Evolutionary conservation across 345 rosid genomes (phyloP).

Genomic region (Mangifera indica): DNA sequence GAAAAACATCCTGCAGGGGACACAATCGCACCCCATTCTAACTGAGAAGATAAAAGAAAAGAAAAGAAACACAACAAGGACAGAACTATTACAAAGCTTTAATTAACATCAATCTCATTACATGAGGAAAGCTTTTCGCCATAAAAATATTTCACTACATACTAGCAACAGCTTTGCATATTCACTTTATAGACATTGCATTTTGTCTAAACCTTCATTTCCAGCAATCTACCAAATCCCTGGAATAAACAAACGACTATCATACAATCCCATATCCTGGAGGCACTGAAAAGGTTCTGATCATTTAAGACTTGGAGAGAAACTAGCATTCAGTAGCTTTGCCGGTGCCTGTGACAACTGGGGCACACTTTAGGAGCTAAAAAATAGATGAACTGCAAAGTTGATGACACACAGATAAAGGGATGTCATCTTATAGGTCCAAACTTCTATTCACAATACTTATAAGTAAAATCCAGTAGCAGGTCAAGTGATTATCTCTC

Average conservation of each 20-base stretch:
- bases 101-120: slow-evolving; percentile 15
- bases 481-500: slow-evolving; percentile 68
- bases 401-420: neutral
- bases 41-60: neutral
- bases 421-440: slow-evolving; percentile 18
- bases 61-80: neutral
- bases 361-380: slow-evolving; percentile 10
- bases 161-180: slow-evolving; percentile 17
- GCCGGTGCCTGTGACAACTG: slow-evolving; percentile 7
- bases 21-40: too few species aligned
- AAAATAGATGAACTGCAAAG: slow-evolving; percentile 23
- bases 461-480: slow-evolving; percentile 9
- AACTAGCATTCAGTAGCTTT: neutral
- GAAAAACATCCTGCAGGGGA: too few species aligned
- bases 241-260: neutral
- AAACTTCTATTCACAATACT: slow-evolving; percentile 18
- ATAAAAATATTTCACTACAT: slow-evolving; percentile 11
- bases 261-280: slow-evolving; percentile 8
- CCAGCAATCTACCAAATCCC: slow-evolving; percentile 4
- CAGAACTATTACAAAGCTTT: slow-evolving; percentile 5
- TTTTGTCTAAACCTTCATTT: slow-evolving; percentile 1
- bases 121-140: slow-evolving; percentile 16
- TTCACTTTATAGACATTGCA: neutral
- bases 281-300: neutral
- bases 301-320: neutral